Evolutionary conservation across 108 stramenopile species (phyloP), one percentile per base, ranked within the genome.

Genomic region (Cyclotella atomus): DNA sequence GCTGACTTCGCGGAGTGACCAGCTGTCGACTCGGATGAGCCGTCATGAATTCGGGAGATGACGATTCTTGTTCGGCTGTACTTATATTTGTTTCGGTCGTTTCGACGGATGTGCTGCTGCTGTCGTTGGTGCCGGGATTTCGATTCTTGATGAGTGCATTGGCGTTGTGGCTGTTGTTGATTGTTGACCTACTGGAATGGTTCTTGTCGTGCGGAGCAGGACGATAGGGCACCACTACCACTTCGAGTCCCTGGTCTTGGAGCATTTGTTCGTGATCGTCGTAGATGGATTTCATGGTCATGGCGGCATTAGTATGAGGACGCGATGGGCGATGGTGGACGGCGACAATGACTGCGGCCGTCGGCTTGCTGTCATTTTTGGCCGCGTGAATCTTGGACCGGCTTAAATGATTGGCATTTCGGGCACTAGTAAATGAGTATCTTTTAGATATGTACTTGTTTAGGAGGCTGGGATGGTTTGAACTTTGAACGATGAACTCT

Each of bases 201-300:
- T 41, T 6, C 28, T 16, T 15, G 65, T 9, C 3, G 45, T 23
- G 16, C 34, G 74, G 74, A 23, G 74, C 36, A 10, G 75, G 75
- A 19, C 68, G 68, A 41, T 77, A 77, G 9, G 76, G 76, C 1
- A 77, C 60, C 10, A 77, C 68, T 6, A 77, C 68, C 32, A 77
- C 69, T 57, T 77, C 76, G 28, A 77, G 54, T 1, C 76, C 76
- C 52, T 77, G 76, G 62, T 77, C 76, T 57, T 68, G 65, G 36
- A 75, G 74, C 36, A 53, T 47, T n/a, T 65, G 64, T 66, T 75
- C 74, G 59, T 57, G 56, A 59, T 75, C 74, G 57, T 75, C 74
- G 59, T 75, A 75, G n/a, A 17, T n/a, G n/a, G n/a, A n/a, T n/a
- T n/a, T 19, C 47, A n/a, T 49, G 47, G 47, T 49, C 9, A 49